Conservation (phyloP, 2,329 filamentous ascomycete species). For the Venturia effusa region DNA sequence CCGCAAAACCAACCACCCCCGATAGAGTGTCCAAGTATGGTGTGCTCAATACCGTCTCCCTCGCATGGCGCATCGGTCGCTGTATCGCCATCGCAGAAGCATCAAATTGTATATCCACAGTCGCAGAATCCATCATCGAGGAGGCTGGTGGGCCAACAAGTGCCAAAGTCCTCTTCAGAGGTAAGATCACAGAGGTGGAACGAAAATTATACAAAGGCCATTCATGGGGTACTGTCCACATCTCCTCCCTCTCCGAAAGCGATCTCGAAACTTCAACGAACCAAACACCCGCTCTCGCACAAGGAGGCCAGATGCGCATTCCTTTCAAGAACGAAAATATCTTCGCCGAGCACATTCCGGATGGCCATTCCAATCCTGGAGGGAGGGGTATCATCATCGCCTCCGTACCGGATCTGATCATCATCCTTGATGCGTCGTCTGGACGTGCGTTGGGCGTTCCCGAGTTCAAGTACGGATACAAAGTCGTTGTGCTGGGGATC, state of each 20-base stretch:
- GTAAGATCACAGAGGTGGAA: conserved; percentile 53
- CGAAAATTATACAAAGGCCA: conserved; percentile 46
- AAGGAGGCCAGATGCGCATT: conserved; percentile 45
- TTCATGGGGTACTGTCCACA: conserved; percentile 48
- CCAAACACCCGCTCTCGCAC: conserved; percentile 23
- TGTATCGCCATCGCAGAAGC: conserved; percentile 43
- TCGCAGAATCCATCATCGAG: conserved; percentile 48
- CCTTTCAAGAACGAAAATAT: conserved; percentile 70
- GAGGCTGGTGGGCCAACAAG: conserved; percentile 44
- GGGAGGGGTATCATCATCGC: conserved; percentile 33
- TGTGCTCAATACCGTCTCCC: conserved; percentile 31
- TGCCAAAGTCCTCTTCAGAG: conserved; percentile 49
- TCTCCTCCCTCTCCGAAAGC: conserved; percentile 26
- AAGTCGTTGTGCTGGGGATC: conserved; percentile 43
- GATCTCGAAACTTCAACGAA: conserved; percentile 19
- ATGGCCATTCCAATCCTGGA: conserved; percentile 12
- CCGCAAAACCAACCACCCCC: conserved; percentile 28
- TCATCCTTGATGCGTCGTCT: conserved; percentile 37
- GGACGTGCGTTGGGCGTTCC: conserved; percentile 42
- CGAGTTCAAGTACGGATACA: conserved; percentile 43
- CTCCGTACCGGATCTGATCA: conserved; percentile 40
- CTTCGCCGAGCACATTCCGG: conserved; percentile 35
- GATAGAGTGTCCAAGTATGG: conserved; percentile 26
- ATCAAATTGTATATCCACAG: conserved; percentile 40
- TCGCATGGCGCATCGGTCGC: conserved; percentile 45